A percentile compares a stretch with the other conserved stretches of the same genome.
These are phyloP conservation scores for Boletus coccyginus DNA, from an alignment of 768 basidiomycete genomes.

Conservation along the genomic window DNA sequence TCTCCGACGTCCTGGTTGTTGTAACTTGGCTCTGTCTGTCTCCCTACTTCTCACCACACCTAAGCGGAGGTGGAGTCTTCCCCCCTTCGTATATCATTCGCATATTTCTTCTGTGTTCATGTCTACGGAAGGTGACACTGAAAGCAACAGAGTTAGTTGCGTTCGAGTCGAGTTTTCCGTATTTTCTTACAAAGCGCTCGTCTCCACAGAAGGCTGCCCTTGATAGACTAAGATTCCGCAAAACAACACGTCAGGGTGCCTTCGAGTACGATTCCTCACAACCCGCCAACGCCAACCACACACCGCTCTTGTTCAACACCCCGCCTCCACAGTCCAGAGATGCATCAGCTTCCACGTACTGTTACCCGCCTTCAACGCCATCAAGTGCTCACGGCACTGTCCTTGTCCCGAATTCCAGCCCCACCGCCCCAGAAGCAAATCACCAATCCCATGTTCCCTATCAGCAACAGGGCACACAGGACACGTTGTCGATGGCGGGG, in stretches of 20 bases:
- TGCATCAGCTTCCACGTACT: constrained; percentile 65
- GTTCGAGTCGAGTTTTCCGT: constrained; percentile 25
- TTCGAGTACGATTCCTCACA: constrained; percentile 38
- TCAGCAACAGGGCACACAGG: constrained; percentile 36
- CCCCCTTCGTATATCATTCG: constrained; percentile 10
- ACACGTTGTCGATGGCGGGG: constrained; percentile 42
- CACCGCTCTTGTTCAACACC: constrained; percentile 33
- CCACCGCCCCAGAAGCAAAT: constrained; percentile 41
- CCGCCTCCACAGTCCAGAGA: constrained; percentile 74
- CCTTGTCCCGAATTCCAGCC: constrained; percentile 78
- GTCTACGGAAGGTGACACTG: constrained; percentile 47
- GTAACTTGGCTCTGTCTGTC: constrained; percentile 18
- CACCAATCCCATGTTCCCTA: constrained; percentile 40
- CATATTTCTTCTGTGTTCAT: constrained; percentile 35
- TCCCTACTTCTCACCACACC: constrained; percentile 22
- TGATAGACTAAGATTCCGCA: constrained; percentile 48
- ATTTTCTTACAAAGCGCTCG: constrained; percentile 35
- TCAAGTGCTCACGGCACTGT: constrained; percentile 49
- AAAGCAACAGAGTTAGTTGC: constrained; percentile 50
- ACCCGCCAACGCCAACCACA: constrained; percentile 62
- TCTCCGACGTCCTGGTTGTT: constrained; percentile 47
- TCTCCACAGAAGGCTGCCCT: constrained; percentile 41
- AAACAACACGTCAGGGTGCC: constrained; percentile 35
- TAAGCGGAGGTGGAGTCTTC: constrained; percentile 12
- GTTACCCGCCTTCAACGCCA: constrained; percentile 47